phyloP scores from a whole-genome alignment of 768 basidiomycete species.

The Russula dissimulans region DNA sequence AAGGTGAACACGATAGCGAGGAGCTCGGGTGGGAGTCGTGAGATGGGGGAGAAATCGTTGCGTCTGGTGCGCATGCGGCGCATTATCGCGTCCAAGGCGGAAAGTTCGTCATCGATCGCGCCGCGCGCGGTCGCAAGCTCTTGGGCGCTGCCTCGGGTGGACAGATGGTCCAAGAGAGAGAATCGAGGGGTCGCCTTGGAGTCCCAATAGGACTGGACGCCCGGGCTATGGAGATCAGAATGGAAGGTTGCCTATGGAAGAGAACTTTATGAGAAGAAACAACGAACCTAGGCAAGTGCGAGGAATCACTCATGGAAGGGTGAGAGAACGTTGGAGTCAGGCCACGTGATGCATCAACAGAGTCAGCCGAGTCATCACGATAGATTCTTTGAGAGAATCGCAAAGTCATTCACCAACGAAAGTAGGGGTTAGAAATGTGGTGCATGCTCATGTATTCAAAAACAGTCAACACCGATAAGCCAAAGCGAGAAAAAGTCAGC shows the following conservation, averaged over 20 bases:
- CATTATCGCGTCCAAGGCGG: not conserved
- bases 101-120: not conserved
- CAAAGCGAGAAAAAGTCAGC: too few species aligned
- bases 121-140: not conserved
- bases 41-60: not conserved
- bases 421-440: too few species aligned
- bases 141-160: not conserved
- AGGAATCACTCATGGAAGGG: not conserved
- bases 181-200: not conserved
- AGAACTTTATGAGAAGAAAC: too few species aligned
- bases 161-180: not conserved
- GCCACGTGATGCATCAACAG: too few species aligned
- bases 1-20: slow-evolving; percentile 1
- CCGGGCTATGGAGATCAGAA: not conserved
- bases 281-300: not conserved
- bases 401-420: too few species aligned
- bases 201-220: not conserved
- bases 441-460: too few species aligned
- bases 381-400: too few species aligned
- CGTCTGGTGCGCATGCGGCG: not conserved
- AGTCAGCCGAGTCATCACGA: too few species aligned
- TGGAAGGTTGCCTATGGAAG: not conserved
- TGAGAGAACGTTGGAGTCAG: too few species aligned
- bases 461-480: too few species aligned
- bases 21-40: not conserved